Evolutionary conservation across 2,329 filamentous ascomycete genomes (phyloP), one percentile per base, ranked within the genome.

Genomic region (Colletotrichum spinosum): DNA sequence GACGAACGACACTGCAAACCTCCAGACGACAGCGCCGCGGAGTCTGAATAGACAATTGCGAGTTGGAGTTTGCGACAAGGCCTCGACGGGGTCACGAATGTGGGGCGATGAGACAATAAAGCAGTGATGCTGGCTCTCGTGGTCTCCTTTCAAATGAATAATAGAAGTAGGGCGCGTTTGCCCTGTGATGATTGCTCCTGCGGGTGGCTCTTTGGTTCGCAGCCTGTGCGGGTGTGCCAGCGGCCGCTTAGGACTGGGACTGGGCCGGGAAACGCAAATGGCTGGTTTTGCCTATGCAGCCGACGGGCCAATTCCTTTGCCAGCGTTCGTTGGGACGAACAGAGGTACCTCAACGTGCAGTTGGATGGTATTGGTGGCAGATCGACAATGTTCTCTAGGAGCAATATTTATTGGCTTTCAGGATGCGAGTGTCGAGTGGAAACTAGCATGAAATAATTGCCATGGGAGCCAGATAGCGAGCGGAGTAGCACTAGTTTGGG

Each of bases 201-300:
- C 42, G 37, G 61, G 50, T 44, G n/a, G 45, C 17, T 54, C 50
- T 65, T 35, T 53, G 25, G 61, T 50, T 42, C 51, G 35, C 44
- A 60, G 50, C 50, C 50, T 50, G 45, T 55, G 38, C 45, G 39
- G 58, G 41, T 44, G 51, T 58, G 54, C 64, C 60, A 60, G 58
- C 44, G 49, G 60, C 74, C 73, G 71, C 68, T 73, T 70, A 70
- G 69, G 69, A 67, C 70, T 70, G 69, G 69, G 70, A 63, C 63
- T 4, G 25, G 25, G 25, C 55, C 52, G 57, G 69, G 63, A 68
- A 69, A 67, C 35, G 41, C 44, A 54, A 53, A 60, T 57, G 64
- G 60, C 60, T 64, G 64, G 64, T 54, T 65, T 55, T 65, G 60
- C 39, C 53, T 48, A 45, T 54, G 60, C 53, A 67, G 60, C 42